phyloP scores from a whole-genome alignment of 2,329 filamentous ascomycete species.

The Trichothecium roseum region DNA sequence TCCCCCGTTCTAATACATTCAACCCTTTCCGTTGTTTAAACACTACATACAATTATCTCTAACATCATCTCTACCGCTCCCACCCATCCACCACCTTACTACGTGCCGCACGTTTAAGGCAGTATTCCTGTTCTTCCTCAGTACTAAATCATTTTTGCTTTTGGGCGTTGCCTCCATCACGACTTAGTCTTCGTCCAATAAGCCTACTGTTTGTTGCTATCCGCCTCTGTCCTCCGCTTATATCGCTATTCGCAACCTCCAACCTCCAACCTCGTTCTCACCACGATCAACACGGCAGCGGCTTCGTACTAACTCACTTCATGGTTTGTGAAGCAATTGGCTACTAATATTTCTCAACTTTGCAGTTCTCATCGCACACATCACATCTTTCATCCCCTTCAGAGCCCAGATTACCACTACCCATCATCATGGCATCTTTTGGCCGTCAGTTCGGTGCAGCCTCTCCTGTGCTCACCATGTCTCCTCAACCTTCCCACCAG shows the following conservation, averaged over 20 bases:
- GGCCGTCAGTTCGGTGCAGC: conserved; percentile 28
- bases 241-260: too few relatives aligned
- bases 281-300: too few relatives aligned
- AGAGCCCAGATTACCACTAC: background rate
- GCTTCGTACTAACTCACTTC: background rate
- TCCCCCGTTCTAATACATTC: too few relatives aligned
- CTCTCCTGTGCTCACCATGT: conserved; percentile 33
- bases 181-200: too few relatives aligned
- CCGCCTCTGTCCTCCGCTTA: too few relatives aligned
- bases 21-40: too few relatives aligned
- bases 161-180: background rate
- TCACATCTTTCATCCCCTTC: background rate
- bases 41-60: too few relatives aligned
- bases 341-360: background rate
- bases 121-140: too few relatives aligned
- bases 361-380: background rate
- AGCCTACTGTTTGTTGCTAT: too few relatives aligned
- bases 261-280: too few relatives aligned
- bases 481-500: conserved; percentile 22
- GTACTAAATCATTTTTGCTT: background rate
- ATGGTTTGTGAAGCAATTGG: background rate
- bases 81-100: too few relatives aligned
- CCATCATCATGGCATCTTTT: conserved; percentile 30
- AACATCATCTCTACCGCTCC: background rate
- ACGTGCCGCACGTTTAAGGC: too few relatives aligned